Evolutionary conservation across 176 grass and related monocot genomes (phyloP), one percentile per base, ranked within the genome.

Genomic region (Guadua angustifolia): DNA sequence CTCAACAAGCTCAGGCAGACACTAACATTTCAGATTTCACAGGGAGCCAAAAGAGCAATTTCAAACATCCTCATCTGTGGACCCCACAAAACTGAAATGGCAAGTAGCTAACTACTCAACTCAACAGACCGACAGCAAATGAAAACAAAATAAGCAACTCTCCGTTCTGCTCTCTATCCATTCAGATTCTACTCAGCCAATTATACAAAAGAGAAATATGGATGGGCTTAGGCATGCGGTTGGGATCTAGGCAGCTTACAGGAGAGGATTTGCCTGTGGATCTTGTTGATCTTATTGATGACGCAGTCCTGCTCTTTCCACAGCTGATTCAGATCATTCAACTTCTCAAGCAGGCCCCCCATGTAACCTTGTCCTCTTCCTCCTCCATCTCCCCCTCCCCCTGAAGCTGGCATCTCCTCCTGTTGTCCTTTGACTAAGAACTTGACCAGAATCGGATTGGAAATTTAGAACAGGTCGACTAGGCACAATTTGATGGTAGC

Each of bases 231-330:
- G 47, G 70, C 40, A 15, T 18, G 14, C 43, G 35, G 68, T 21
- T 75, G 74, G 18, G 66, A 22, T 60, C 84, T 55, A 78, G 42
- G 67, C 67, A 72, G n/a, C 60, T 50, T 84, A 84, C 73, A 87
- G 36, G 60, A 90, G 9, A 25, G 57, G 33, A 90, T 87, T 53
- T 60, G 50, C 46, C 47, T 87, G 53, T 90, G 84, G n/a, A 83
- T 50, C 73, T 72, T 79, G 66, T 78, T 83, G 71, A 86, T 90
- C 32, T 86, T 74, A 29, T 38, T 14, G 51, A 49, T 69, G 64
- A 73, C 5, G 16, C 75, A 33, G 22, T 44, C 77, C 36, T 86
- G 62, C 25, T 86, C 62, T 72, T 86, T 82, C 60, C 32, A 51
- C 13, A 86, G 56, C 50, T 86, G 69, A 51, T 89, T 82, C 38